Conservation (phyloP, 306 rosid genomes). For the Quercus gilva region DNA sequence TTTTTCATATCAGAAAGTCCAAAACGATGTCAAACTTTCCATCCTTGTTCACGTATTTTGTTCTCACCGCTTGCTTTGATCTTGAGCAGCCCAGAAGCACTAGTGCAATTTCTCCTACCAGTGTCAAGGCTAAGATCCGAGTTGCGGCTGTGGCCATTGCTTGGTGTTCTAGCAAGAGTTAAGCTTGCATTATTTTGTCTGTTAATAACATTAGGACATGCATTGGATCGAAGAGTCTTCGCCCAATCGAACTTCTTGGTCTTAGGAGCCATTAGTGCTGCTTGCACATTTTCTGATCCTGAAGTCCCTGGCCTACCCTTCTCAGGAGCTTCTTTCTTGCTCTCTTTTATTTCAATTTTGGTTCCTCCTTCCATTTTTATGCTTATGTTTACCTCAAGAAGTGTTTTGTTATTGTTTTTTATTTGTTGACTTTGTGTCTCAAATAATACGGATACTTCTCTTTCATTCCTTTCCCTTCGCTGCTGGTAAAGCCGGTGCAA, state of each 20-base stretch:
- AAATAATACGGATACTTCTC: not conserved
- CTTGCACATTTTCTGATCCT: conserved; percentile 14
- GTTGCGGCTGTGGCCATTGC: not conserved
- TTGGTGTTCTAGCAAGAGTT: not conserved
- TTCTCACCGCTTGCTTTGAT: conserved; percentile 1
- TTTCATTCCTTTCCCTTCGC: conserved; percentile 34
- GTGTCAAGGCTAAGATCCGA: not conserved
- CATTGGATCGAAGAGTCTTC: conserved; percentile 38
- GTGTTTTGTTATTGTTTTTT: conserved; percentile 2
- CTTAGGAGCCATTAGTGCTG: not conserved
- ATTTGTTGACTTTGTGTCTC: not conserved
- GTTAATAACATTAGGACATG: conserved; percentile 20
- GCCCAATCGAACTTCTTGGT: conserved; percentile 61
- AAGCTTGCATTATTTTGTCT: conserved; percentile 20
- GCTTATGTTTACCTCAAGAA: conserved; percentile 60
- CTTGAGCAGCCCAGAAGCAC: not conserved
- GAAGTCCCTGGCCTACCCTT: conserved; percentile 20
- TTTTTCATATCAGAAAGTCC: not conserved
- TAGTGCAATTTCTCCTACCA: not conserved
- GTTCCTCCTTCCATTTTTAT: conserved; percentile 61
- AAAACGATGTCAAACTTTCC: conserved; percentile 32
- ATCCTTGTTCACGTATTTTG: conserved; percentile 29
- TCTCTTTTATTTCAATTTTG: conserved; percentile 57
- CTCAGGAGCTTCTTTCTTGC: conserved; percentile 26
- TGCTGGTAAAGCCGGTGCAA: conserved; percentile 50